phyloP scores from a whole-genome alignment of 768 basidiomycete genomes.

The Candolleomyces efflorescens region DNA sequence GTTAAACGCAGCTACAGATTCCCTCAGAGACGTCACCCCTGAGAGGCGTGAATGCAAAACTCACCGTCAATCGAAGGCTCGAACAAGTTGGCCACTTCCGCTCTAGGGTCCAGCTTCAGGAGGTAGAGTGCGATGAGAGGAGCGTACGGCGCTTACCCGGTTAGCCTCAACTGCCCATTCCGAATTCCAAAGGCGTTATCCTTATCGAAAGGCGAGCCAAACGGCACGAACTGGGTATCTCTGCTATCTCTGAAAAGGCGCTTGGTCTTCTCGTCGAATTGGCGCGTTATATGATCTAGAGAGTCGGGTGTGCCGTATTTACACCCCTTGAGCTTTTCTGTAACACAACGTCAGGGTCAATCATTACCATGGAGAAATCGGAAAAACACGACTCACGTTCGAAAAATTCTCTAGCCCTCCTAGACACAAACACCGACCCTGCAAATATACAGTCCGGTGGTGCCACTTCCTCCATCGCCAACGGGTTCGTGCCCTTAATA shows the following conservation, averaged over 20 bases:
- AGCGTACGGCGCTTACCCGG: conserved; percentile 43
- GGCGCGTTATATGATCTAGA: conserved; percentile 74
- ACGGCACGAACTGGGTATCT: conserved; percentile 67
- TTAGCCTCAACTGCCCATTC: conserved; percentile 65
- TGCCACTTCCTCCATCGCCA: conserved; percentile 79
- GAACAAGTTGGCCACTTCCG: conserved; percentile 65
- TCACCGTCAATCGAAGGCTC: conserved; percentile 70
- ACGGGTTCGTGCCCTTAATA: conserved; percentile 61
- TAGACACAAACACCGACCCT: conserved; percentile 78
- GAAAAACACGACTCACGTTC: conserved; percentile 41
- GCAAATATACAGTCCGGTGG: conserved; percentile 86
- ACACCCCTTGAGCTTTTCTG: conserved; percentile 70
- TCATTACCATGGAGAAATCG: background rate
- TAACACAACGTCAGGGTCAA: conserved; percentile 6
- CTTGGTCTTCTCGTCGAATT: conserved; percentile 82
- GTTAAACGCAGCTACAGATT: conserved; percentile 47
- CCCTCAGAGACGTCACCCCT: background rate
- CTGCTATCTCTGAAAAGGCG: conserved; percentile 67
- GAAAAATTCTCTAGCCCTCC: conserved; percentile 67
- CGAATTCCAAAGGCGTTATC: conserved; percentile 67
- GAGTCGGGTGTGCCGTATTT: conserved; percentile 69
- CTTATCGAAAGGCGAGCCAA: conserved; percentile 77
- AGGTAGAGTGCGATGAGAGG: background rate
- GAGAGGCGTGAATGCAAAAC: background rate
- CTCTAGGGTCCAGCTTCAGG: background rate